A percentile compares a stretch with the other conserved stretches of the same genome.
Evolutionary conservation across 805 yeast species (phyloP).

Genomic region (Kodamaea nitidulidarum): DNA sequence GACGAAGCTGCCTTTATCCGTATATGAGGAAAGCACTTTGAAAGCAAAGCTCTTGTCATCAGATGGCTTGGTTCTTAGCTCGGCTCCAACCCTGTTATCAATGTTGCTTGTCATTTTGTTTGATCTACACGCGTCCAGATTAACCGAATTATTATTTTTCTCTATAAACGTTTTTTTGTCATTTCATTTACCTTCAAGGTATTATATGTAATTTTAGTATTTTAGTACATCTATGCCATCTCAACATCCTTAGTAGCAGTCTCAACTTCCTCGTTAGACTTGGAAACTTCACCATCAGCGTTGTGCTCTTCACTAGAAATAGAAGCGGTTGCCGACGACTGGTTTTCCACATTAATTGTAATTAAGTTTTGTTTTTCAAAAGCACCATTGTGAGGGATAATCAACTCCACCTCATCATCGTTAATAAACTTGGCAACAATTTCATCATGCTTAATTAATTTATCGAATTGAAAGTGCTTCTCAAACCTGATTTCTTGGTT

Average conservation of each 20-base stretch:
- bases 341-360: slow-evolving; percentile 16
- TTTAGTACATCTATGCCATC: background rate
- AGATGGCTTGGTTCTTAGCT: too few relatives aligned
- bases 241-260: background rate
- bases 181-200: slow-evolving; percentile 1
- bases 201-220: background rate
- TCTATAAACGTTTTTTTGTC: slow-evolving; percentile 4
- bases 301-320: slow-evolving; percentile 12
- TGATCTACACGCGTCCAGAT: background rate
- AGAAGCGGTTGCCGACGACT: slow-evolving; percentile 25
- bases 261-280: slow-evolving; percentile 3
- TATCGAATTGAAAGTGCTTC: slow-evolving; percentile 41
- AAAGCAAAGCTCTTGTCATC: background rate
- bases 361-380: slow-evolving; percentile 6
- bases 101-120: too few relatives aligned
- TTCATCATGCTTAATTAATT: slow-evolving; percentile 32
- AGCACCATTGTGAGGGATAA: slow-evolving; percentile 33
- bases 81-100: too few relatives aligned
- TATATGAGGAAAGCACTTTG: background rate
- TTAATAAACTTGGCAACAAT: slow-evolving; percentile 36
- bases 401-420: slow-evolving; percentile 40
- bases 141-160: background rate
- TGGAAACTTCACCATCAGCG: slow-evolving; percentile 11
- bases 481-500: slow-evolving; percentile 41
- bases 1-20: background rate